Conservation (phyloP, 2,329 filamentous ascomycete genomes). For the Botrytis hyacinthi region DNA sequence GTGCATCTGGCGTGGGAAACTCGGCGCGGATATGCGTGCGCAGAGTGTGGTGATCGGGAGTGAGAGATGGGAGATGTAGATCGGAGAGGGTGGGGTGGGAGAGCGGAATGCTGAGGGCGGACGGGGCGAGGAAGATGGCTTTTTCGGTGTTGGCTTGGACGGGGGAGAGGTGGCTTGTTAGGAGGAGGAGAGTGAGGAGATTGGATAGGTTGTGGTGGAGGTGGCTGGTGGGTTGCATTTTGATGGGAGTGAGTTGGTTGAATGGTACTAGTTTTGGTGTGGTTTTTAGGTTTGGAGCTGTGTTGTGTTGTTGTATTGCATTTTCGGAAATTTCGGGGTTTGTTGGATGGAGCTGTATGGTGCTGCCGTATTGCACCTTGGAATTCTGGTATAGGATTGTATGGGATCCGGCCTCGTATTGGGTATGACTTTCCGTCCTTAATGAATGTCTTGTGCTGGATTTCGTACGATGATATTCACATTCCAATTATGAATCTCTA, state of each 20-base stretch:
- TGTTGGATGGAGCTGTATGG: background rate
- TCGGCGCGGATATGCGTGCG: constrained; percentile 63
- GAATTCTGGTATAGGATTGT: background rate
- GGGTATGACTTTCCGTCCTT: background rate
- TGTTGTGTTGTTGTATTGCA: background rate
- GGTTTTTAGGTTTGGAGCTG: background rate
- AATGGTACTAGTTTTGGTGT: background rate
- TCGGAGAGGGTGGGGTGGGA: constrained; percentile 55
- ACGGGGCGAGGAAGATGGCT: constrained; percentile 77
- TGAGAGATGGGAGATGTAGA: constrained; percentile 64
- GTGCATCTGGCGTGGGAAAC: constrained; percentile 58
- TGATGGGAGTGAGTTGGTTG: background rate
- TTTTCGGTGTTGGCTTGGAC: constrained; percentile 81
- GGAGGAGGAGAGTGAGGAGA: constrained; percentile 27
- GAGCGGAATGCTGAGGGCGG: constrained; percentile 53
- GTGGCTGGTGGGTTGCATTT: background rate
- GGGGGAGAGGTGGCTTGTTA: constrained; percentile 23
- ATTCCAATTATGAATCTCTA: background rate
- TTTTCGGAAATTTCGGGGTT: background rate
- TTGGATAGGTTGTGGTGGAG: background rate
- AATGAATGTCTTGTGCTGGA: background rate
- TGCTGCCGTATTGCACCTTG: background rate
- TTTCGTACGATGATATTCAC: background rate
- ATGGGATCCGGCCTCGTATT: background rate
- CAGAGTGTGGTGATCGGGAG: constrained; percentile 54